Evolutionary conservation across 1,284 basidiomycete species (phyloP), one percentile per base, ranked within the genome.

Genomic region (Mycosarcoma mackinlayi): DNA sequence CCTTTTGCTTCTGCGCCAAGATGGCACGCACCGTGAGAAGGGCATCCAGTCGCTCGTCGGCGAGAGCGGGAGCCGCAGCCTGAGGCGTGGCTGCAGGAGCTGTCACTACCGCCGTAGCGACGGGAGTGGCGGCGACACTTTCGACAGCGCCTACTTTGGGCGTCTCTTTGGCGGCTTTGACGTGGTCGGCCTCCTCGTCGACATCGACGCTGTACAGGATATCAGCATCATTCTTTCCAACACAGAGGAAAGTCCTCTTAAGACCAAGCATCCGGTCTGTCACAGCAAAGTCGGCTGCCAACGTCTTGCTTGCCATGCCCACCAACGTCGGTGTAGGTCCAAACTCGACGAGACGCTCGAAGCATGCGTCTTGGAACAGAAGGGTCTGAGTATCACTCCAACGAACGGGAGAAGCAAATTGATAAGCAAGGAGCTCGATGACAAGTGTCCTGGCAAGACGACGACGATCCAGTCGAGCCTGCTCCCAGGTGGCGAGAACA

Each of bases 341-440:
- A 61, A 98, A 87, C 84, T 98, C 95, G 80, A 98, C 90, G 78
- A 98, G 87, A 25, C 95, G 89, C 85, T 98, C 94, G 78, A 97
- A 97, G 63, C 88, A 86, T 86, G 89, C 95, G 46, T 89, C 85
- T 6, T 86, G 88, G 86, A 98, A 98, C 62, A 98, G 87, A 39
- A 92, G 88, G 79, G 98, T 94, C 83, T 98, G 95, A 0, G 95
- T 98, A 85, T 98, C 92, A 79, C 98, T 98, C 95, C 95, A 98
- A 56, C 93, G 90, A 23, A 98, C 94, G 30, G 75, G 70, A 44
- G 70, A 83, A 19, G 83, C 83, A 77, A 94, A 94, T 83, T 98
- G 95, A 83, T 98, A 98, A 11, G 95, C 93, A 37, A 98, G 87
- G 52, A 98, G 88, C 84, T 98, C 95, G 74, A 97, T 93, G 64